Percentiles rank a stretch among this genome's conserved stretches.
Conservation (phyloP, 345 rosid species). For the Triadica sebifera region DNA sequence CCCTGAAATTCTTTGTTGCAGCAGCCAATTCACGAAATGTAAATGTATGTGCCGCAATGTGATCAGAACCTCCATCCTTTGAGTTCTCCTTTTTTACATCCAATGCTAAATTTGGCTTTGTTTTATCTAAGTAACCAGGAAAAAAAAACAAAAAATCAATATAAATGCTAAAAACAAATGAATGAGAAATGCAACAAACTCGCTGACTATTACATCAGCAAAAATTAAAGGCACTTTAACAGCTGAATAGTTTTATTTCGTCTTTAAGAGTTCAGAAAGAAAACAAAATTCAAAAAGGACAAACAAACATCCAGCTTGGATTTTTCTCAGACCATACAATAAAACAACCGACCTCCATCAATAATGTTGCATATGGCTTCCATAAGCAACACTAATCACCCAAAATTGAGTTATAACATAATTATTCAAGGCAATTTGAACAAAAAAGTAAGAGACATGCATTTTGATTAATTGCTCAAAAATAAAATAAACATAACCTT, state of each 20-base stretch:
- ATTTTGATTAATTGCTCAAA: not conserved
- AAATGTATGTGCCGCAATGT: conserved; percentile 66
- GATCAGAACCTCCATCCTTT: conserved; percentile 45
- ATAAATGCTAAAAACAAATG: not conserved
- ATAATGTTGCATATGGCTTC: not conserved
- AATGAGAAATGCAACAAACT: not conserved
- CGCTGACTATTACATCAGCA: not conserved
- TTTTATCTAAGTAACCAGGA: conserved; percentile 39
- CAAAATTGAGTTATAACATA: not conserved
- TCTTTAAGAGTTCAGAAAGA: conserved; percentile 9
- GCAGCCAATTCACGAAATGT: conserved; percentile 73
- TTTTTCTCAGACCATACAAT: conserved; percentile 8
- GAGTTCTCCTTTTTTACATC: conserved; percentile 43
- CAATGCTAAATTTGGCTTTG: conserved; percentile 34
- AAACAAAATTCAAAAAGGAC: conserved; percentile 12
- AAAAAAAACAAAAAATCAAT: not conserved
- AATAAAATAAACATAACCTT: not conserved
- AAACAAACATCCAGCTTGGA: conserved; percentile 8
- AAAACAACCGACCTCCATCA: not conserved
- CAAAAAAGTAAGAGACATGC: not conserved
- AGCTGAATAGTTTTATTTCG: not conserved
- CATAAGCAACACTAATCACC: conserved; percentile 7
- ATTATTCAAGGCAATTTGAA: conserved; percentile 1
- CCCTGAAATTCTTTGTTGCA: conserved; percentile 76
- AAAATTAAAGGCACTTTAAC: conserved; percentile 7